A percentile compares a stretch with the other conserved stretches of the same genome.
Conservation (phyloP, 2,329 filamentous ascomycete species). For the Xylariales sp. region DNA sequence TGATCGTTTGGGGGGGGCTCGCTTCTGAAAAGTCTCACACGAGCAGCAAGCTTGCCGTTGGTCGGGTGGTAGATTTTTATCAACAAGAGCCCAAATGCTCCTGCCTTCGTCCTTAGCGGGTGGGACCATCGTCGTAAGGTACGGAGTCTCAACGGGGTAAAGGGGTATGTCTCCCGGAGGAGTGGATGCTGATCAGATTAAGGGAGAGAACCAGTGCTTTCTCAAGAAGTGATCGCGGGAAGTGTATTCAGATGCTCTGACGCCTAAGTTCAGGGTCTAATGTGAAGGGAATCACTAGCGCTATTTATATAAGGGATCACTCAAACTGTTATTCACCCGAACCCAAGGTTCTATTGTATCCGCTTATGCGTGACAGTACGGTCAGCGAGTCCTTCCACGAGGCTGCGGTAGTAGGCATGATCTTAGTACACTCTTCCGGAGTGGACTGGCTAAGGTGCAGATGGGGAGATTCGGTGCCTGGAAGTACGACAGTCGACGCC, state of each 20-base stretch:
- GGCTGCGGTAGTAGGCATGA: constrained; percentile 30
- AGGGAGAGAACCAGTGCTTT: too few relatives aligned
- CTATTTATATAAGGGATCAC: too few relatives aligned
- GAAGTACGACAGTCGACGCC: background rate
- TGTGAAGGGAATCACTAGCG: too few relatives aligned
- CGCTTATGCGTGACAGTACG: too few relatives aligned
- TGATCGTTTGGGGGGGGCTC: constrained; percentile 22
- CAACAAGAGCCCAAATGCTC: constrained; percentile 36
- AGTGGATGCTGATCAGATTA: too few relatives aligned
- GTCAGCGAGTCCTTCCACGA: constrained; percentile 36
- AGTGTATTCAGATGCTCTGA: too few relatives aligned
- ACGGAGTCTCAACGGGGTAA: constrained; percentile 30
- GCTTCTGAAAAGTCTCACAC: constrained; percentile 37
- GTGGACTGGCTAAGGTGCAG: constrained; percentile 34
- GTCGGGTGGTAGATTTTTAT: constrained; percentile 22
- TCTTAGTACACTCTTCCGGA: constrained; percentile 31
- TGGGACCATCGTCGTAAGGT: constrained; percentile 29
- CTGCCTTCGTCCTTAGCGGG: constrained; percentile 31
- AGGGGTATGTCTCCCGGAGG: too few relatives aligned
- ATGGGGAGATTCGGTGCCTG: constrained; percentile 22
- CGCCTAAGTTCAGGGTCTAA: too few relatives aligned
- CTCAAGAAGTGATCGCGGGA: too few relatives aligned
- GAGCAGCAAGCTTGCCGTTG: constrained; percentile 34
- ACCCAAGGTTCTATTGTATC: too few relatives aligned
- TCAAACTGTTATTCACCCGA: too few relatives aligned